Evolutionary conservation across 2,329 filamentous ascomycete genomes (phyloP).

Genomic region (Lasiodiplodia sp.): DNA sequence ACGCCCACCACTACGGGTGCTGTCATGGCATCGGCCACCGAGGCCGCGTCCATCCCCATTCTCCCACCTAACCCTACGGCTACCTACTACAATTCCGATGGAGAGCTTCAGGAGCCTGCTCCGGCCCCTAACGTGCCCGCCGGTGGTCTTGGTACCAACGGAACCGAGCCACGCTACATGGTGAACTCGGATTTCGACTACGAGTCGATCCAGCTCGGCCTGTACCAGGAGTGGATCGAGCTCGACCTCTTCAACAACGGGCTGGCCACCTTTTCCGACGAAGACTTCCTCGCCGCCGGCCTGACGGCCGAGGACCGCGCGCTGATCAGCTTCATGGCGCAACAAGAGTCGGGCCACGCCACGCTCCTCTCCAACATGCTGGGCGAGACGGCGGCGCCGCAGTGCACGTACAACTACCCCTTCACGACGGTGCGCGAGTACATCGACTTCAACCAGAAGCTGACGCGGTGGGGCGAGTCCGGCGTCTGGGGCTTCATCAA

Average conservation of each 20-base stretch:
- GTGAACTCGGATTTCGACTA: slow-evolving; percentile 85
- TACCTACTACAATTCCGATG: slow-evolving; percentile 75
- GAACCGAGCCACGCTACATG: slow-evolving; percentile 76
- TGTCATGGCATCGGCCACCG: slow-evolving; percentile 61
- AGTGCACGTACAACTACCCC: slow-evolving; percentile 85
- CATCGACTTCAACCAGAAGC: slow-evolving; percentile 83
- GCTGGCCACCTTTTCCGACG: slow-evolving; percentile 70
- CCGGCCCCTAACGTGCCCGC: slow-evolving; percentile 76
- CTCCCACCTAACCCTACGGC: slow-evolving; percentile 67
- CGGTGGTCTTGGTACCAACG: slow-evolving; percentile 78
- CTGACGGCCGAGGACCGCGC: slow-evolving; percentile 73
- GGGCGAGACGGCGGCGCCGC: slow-evolving; percentile 71
- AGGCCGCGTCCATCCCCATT: slow-evolving; percentile 65
- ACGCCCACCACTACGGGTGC: slow-evolving; percentile 74
- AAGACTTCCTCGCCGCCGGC: slow-evolving; percentile 74
- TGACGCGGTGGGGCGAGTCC: slow-evolving; percentile 82
- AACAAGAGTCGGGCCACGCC: slow-evolving; percentile 80
- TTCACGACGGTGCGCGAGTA: slow-evolving; percentile 77
- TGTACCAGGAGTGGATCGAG: slow-evolving; percentile 88
- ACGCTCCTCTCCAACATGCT: slow-evolving; percentile 81
- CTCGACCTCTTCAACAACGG: slow-evolving; percentile 83
- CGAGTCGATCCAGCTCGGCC: slow-evolving; percentile 74
- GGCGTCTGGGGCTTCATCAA: slow-evolving; percentile 83
- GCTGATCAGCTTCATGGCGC: slow-evolving; percentile 77
- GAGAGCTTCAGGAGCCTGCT: slow-evolving; percentile 69